Evolutionary conservation across 495 filamentous ascomycete species (phyloP).

Genomic region (Lepraria neglecta): DNA sequence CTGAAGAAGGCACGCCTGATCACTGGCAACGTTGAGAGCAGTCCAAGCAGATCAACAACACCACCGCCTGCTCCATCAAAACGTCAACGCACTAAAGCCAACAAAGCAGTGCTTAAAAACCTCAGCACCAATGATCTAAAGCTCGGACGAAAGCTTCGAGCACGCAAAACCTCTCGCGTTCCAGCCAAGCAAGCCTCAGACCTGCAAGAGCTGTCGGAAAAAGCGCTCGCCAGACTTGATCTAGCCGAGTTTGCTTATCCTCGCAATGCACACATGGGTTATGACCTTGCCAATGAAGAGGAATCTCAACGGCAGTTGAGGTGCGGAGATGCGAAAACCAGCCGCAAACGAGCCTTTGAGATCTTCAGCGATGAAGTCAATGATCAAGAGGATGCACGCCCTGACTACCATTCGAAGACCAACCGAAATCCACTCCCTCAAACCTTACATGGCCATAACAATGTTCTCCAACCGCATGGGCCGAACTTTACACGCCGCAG

Average conservation of each 20-base stretch:
- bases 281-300: conserved; percentile 21
- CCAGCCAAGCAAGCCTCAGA: conserved; percentile 9
- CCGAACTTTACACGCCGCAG: not conserved
- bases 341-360: conserved; percentile 29
- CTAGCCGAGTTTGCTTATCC: not conserved
- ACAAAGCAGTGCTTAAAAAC: conserved; percentile 11
- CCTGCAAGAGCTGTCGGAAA: conserved; percentile 12
- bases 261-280: conserved; percentile 4
- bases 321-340: conserved; percentile 24
- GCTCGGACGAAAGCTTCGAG: not conserved
- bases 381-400: conserved; percentile 14
- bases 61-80: conserved; percentile 38
- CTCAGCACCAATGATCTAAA: conserved; percentile 19
- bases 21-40: conserved; percentile 48
- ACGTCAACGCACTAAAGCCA: conserved; percentile 26
- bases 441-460: conserved; percentile 1
- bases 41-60: conserved; percentile 44
- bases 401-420: not conserved
- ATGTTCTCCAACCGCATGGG: not conserved
- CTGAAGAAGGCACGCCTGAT: conserved; percentile 53
- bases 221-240: conserved; percentile 13
- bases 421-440: not conserved
- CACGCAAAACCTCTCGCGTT: not conserved
- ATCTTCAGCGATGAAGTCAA: conserved; percentile 36
- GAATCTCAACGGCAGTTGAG: conserved; percentile 35